Conservation (phyloP, 805 yeast genomes). For the Candida berthetii region DNA sequence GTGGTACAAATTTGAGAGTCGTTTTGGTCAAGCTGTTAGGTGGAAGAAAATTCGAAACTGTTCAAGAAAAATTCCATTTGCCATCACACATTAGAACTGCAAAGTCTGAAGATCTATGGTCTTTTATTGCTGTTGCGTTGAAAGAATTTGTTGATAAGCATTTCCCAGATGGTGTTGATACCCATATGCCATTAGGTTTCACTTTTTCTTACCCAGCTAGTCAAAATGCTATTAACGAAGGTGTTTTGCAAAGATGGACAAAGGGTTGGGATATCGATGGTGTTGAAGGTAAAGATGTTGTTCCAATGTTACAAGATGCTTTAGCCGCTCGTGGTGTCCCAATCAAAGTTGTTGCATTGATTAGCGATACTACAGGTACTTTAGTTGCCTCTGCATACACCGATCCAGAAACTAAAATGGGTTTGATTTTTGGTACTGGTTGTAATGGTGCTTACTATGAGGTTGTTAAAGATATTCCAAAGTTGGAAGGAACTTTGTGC, state of each 20-base stretch:
- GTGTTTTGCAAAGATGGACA: constrained; percentile 93
- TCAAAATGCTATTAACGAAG: constrained; percentile 78
- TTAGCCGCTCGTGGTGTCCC: constrained; percentile 62
- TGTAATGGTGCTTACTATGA: constrained; percentile 97
- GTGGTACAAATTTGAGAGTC: constrained; percentile 95
- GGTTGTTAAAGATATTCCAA: constrained; percentile 62
- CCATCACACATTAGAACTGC: constrained; percentile 79
- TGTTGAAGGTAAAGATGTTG: constrained; percentile 93
- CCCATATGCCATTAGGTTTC: constrained; percentile 78
- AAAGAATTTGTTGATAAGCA: constrained; percentile 60
- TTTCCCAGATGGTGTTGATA: constrained; percentile 61
- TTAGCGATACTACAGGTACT: constrained; percentile 97
- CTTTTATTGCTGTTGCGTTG: constrained; percentile 79
- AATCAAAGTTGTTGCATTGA: constrained; percentile 83
- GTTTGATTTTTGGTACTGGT: constrained; percentile 95
- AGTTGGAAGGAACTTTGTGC: constrained; percentile 65
- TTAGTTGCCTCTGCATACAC: constrained; percentile 92
- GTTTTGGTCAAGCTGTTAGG: constrained; percentile 85
- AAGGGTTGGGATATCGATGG: constrained; percentile 93
- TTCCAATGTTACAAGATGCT: constrained; percentile 81
- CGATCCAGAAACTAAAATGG: constrained; percentile 86
- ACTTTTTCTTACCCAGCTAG: constrained; percentile 91
- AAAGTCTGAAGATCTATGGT: constrained; percentile 69
- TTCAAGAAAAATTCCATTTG: constrained; percentile 80
- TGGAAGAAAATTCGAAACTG: constrained; percentile 74